Percentiles rank a stretch among this genome's conserved stretches.
Conservation (phyloP, 345 rosid genomes). For the Eucalyptus camaldulensis region DNA sequence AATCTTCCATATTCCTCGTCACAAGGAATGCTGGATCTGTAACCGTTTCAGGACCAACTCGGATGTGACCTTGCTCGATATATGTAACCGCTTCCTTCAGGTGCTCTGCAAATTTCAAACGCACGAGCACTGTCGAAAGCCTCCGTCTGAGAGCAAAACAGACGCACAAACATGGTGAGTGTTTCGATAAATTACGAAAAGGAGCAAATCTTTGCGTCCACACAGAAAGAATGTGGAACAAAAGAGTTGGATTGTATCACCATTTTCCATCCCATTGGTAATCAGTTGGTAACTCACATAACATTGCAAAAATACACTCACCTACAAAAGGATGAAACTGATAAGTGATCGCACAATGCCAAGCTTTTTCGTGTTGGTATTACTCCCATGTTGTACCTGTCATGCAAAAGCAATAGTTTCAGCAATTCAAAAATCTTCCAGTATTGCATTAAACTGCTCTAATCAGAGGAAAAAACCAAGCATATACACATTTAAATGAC, state of each 20-base stretch:
- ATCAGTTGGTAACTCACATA: background rate
- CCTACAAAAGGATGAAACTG: conserved; percentile 84
- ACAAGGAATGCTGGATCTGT: conserved; percentile 88
- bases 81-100: conserved; percentile 82
- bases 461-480: background rate
- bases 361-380: conserved; percentile 83
- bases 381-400: conserved; percentile 92
- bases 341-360: conserved; percentile 61
- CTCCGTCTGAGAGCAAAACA: conserved; percentile 46
- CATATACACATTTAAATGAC: background rate
- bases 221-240: background rate
- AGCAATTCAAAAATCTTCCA: background rate
- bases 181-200: background rate
- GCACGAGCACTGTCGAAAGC: conserved; percentile 54
- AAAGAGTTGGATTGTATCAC: background rate
- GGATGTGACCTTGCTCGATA: conserved; percentile 90
- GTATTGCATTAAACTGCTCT: background rate
- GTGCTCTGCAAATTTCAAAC: conserved; percentile 75
- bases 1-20: conserved; percentile 90
- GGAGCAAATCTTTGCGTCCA: background rate
- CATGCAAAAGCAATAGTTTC: background rate
- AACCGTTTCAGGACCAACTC: conserved; percentile 85
- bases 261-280: background rate
- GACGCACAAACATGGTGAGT: background rate
- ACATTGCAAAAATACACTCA: conserved; percentile 1